phyloP scores from a whole-genome alignment of 768 basidiomycete species.

The Hortiboletus flavorubellus region DNA sequence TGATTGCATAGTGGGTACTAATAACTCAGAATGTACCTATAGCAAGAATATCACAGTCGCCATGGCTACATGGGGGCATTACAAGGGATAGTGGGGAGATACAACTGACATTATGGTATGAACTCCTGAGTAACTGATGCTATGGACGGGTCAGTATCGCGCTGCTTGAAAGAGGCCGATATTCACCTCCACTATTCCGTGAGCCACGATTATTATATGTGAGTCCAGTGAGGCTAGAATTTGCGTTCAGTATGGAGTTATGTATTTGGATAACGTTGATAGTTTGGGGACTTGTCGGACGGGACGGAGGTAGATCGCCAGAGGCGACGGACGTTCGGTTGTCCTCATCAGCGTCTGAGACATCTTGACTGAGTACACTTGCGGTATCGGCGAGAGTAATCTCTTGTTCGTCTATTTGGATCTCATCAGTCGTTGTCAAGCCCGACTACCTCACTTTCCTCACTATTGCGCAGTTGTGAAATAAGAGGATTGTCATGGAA shows the following conservation, averaged over 20 bases:
- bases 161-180: too few relatives aligned
- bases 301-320: not conserved
- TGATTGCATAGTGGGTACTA: too few relatives aligned
- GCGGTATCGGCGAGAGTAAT: not conserved
- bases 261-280: not conserved
- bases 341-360: not conserved
- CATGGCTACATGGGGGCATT: not conserved
- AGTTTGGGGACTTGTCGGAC: not conserved
- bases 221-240: not conserved
- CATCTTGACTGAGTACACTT: not conserved
- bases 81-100: too few relatives aligned
- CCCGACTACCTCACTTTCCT: not conserved
- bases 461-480: not conserved
- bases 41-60: not conserved
- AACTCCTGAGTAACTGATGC: not conserved
- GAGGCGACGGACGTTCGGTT: not conserved
- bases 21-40: too few relatives aligned
- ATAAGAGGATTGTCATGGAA: constrained; percentile 3
- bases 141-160: not conserved
- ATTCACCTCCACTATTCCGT: not conserved
- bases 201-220: not conserved
- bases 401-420: not conserved
- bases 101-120: not conserved
- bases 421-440: not conserved
- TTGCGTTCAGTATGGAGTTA: constrained; percentile 5